Base-by-base conservation (phyloP, 2,329 filamentous ascomycete species). In the Aureobasidium musti region DNA sequence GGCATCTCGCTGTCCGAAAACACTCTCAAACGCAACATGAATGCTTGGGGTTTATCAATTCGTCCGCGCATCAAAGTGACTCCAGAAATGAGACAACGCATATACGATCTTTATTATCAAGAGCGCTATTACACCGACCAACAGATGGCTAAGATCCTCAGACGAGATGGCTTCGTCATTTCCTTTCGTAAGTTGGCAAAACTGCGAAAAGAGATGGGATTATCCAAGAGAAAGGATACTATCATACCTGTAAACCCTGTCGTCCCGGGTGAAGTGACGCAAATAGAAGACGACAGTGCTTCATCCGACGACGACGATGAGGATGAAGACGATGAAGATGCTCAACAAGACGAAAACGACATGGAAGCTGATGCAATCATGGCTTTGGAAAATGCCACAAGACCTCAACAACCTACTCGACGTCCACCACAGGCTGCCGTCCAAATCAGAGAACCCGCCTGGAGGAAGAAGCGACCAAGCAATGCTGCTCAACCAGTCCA, bases 141-240 rank as follows among this genome's bases (percentile, higher is more conserved):
- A 5, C 57, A 61, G n/a, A 61, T 61, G 57, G 39, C 57, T n/a
- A 61, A 61, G n/a, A 61, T 61, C 3, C 57, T 61, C n/a, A 61
- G 39, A 21, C 57, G 57, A 49, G 57, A 61, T 19, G 57, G 57
- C 41, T 61, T 61, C 19, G 21, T 30, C n/a, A 26, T 61, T 35
- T 47, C 28, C 3, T 41, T 35, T 26, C 57, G 57, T 61, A 61
- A 61, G 30, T 37, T 61, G 57, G 41, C 57, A 8, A 49, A 47
- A 61, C n/a, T 61, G 14, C 57, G 57, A n/a, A 61, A 61, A 14
- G 28, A 47, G 13, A 61, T 61, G 57, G 57, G 57, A 4, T 37
- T 61, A n/a, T 47, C 57, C 41, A 61, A 61, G 10, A 47, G 57
- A 5, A 61, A 61, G 30, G 57, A 61, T 21, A 49, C 57, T 19